These are phyloP conservation scores for Nidula microcarpa DNA, from an alignment of 768 basidiomycete genomes.

Conservation along the genomic window DNA sequence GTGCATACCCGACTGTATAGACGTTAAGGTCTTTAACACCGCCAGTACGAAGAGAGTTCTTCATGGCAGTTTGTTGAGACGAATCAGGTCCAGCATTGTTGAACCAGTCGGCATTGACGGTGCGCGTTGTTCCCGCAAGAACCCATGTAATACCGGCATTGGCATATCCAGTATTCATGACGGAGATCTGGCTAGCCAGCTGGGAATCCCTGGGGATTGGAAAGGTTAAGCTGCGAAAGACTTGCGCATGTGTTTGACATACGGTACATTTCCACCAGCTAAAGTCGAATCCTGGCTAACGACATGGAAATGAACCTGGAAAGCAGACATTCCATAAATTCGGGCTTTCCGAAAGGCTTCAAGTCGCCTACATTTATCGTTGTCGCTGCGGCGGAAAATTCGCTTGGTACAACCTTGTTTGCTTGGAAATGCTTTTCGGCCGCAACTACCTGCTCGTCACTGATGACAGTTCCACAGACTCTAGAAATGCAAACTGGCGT, in stretches of 20 bases:
- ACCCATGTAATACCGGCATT: conserved; percentile 31
- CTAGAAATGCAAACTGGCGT: conserved; percentile 10
- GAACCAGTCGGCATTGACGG: conserved; percentile 46
- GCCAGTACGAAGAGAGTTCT: conserved; percentile 39
- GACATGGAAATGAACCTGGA: conserved; percentile 27
- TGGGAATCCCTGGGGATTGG: conserved; percentile 28
- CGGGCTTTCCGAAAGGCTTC: not conserved
- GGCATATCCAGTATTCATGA: conserved; percentile 40
- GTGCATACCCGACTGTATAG: conserved; percentile 45
- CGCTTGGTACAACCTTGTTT: conserved; percentile 27
- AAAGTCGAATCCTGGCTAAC: conserved; percentile 23
- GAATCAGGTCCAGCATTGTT: conserved; percentile 31
- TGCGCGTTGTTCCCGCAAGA: conserved; percentile 39
- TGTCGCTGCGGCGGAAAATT: conserved; percentile 6
- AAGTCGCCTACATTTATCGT: conserved; percentile 13
- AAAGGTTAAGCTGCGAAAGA: conserved; percentile 2
- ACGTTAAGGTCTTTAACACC: conserved; percentile 38
- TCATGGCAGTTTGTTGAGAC: conserved; percentile 43
- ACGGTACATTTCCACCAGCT: conserved; percentile 37
- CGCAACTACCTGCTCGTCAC: conserved; percentile 25
- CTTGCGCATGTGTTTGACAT: conserved; percentile 7
- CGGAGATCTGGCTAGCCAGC: conserved; percentile 29
- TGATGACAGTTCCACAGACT: conserved; percentile 34
- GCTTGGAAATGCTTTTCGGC: conserved; percentile 38
- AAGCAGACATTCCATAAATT: conserved; percentile 1